A percentile compares a stretch with the other conserved stretches of the same genome.
Conservation (phyloP, 2,329 filamentous ascomycete species). For the Cytospora piceae region DNA sequence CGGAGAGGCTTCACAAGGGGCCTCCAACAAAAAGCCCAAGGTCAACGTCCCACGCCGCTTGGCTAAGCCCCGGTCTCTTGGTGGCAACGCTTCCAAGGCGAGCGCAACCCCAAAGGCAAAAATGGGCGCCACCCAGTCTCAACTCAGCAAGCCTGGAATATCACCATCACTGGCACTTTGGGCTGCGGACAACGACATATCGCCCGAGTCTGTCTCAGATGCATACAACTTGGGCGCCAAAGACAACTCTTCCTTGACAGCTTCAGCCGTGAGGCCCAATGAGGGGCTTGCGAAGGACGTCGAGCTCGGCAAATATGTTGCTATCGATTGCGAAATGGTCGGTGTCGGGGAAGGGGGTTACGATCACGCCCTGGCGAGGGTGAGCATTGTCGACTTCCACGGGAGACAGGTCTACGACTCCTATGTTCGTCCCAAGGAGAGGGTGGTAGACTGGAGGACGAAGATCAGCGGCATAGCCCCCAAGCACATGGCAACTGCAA, state of each 20-base stretch:
- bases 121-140: conserved; percentile 63
- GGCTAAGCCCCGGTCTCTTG: conserved; percentile 24
- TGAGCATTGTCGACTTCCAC: conserved; percentile 92
- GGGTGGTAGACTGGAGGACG: conserved; percentile 89
- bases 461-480: conserved; percentile 80
- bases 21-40: conserved; percentile 41
- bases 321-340: conserved; percentile 98
- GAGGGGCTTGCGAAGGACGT: conserved; percentile 64
- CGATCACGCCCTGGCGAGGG: conserved; percentile 79
- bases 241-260: conserved; percentile 52
- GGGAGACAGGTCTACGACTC: conserved; percentile 93
- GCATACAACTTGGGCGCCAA: conserved; percentile 62
- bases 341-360: conserved; percentile 74
- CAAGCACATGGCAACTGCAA: conserved; percentile 70
- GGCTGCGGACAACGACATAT: conserved; percentile 64
- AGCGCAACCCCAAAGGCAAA: conserved; percentile 28
- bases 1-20: conserved; percentile 32
- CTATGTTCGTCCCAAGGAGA: conserved; percentile 77
- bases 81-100: conserved; percentile 30
- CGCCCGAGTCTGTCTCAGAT: conserved; percentile 62
- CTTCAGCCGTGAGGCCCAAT: conserved; percentile 60
- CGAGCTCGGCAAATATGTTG: conserved; percentile 85
- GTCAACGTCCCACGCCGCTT: conserved; percentile 17
- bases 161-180: conserved; percentile 62
- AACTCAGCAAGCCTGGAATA: conserved; percentile 45